These are phyloP conservation scores for Pseudozyma thailandica DNA, from an alignment of 1,284 basidiomycete genomes.

Conservation along the genomic window DNA sequence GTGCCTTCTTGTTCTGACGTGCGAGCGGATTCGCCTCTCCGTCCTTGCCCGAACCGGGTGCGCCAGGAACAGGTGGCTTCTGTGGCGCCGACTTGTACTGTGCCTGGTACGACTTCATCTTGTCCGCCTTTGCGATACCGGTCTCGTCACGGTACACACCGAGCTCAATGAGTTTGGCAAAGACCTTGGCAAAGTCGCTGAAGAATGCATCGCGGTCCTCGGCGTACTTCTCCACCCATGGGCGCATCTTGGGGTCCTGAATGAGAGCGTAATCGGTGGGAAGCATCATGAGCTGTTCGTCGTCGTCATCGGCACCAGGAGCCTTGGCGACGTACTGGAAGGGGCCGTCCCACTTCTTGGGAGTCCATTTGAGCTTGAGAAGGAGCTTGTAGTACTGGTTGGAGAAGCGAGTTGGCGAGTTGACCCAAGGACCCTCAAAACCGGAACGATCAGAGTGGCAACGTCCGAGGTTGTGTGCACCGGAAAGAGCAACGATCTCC, in stretches of 20 bases:
- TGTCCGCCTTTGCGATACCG: slow-evolving; percentile 63
- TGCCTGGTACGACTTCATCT: slow-evolving; percentile 53
- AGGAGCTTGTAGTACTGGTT: slow-evolving; percentile 69
- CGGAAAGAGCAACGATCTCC: slow-evolving; percentile 73
- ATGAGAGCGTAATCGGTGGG: slow-evolving; percentile 69
- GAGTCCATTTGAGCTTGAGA: slow-evolving; percentile 70
- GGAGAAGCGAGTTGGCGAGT: slow-evolving; percentile 63
- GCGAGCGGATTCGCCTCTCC: slow-evolving; percentile 49
- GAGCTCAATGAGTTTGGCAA: slow-evolving; percentile 68
- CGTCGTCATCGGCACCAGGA: slow-evolving; percentile 66
- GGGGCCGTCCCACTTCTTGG: slow-evolving; percentile 71
- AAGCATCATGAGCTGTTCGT: slow-evolving; percentile 72
- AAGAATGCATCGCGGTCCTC: slow-evolving; percentile 73
- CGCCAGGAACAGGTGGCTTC: slow-evolving; percentile 50
- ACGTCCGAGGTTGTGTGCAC: slow-evolving; percentile 72
- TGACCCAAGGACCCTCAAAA: slow-evolving; percentile 67
- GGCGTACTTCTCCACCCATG: slow-evolving; percentile 69
- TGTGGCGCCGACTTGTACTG: slow-evolving; percentile 64
- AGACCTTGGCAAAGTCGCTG: slow-evolving; percentile 71
- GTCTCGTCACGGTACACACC: slow-evolving; percentile 66
- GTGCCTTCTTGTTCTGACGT: slow-evolving; percentile 39
- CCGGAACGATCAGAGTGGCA: slow-evolving; percentile 65
- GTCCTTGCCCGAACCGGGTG: slow-evolving; percentile 51
- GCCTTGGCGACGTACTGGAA: slow-evolving; percentile 66
- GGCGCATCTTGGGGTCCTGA: slow-evolving; percentile 63